Conservation (phyloP, 2,329 filamentous ascomycete species). For the Nemania sp. region DNA sequence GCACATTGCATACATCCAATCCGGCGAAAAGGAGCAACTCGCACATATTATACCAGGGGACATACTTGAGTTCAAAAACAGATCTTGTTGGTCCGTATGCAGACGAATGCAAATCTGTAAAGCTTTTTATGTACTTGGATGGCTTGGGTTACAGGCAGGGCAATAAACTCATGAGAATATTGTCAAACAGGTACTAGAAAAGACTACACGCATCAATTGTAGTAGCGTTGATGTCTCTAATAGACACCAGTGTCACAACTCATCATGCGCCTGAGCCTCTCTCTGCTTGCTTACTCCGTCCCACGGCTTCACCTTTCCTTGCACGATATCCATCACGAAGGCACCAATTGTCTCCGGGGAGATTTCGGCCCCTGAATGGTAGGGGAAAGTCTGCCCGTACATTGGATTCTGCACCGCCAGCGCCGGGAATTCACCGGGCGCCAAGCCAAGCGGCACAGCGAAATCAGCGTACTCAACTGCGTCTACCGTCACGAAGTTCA, state of each 20-base stretch:
- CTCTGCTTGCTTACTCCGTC: slow-evolving; percentile 30
- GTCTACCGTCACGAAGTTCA: slow-evolving; percentile 53
- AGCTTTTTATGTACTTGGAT: too few species aligned
- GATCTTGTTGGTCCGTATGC: too few species aligned
- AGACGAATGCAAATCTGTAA: too few species aligned
- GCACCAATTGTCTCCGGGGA: slow-evolving; percentile 43
- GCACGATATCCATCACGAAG: slow-evolving; percentile 50
- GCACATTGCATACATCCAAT: neutral
- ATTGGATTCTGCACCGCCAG: slow-evolving; percentile 50
- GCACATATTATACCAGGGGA: too few species aligned
- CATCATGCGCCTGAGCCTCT: slow-evolving; percentile 27
- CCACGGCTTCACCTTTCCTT: slow-evolving; percentile 48
- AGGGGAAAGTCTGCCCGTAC: slow-evolving; percentile 50
- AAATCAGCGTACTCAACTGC: slow-evolving; percentile 50
- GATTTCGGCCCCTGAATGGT: slow-evolving; percentile 35
- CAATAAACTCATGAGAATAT: too few species aligned
- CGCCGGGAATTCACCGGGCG: slow-evolving; percentile 35
- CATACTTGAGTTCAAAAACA: too few species aligned
- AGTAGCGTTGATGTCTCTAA: neutral
- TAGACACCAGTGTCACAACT: slow-evolving; percentile 22
- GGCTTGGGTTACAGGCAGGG: too few species aligned
- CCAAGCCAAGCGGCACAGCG: slow-evolving; percentile 44
- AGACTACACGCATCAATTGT: neutral
- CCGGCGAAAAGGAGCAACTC: too few species aligned
- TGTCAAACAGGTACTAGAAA: too few species aligned